phyloP scores from a whole-genome alignment of 2,329 filamentous ascomycete species.

The Phialophora verrucosa region DNA sequence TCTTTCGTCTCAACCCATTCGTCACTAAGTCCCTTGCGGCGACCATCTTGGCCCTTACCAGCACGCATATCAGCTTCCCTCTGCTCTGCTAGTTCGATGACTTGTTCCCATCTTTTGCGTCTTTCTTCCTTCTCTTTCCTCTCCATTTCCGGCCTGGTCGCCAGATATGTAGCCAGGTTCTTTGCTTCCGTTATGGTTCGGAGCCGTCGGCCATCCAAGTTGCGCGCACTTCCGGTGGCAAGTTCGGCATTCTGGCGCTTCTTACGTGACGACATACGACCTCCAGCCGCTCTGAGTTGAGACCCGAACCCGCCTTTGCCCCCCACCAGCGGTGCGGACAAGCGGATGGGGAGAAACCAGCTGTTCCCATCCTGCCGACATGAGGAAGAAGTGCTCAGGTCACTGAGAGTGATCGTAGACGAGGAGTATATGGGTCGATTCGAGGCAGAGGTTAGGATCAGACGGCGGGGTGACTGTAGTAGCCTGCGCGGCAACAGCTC shows the following conservation, averaged over 20 bases:
- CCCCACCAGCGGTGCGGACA: conserved; percentile 79
- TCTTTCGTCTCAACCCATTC: conserved; percentile 97
- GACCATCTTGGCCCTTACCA: conserved; percentile 59
- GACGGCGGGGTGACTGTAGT: conserved; percentile 54
- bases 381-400: conserved; percentile 18
- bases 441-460: conserved; percentile 81
- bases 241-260: conserved; percentile 71
- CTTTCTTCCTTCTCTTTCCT: conserved; percentile 88
- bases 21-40: conserved; percentile 70
- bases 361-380: conserved; percentile 49
- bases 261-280: conserved; percentile 96
- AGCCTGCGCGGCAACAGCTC: conserved; percentile 63
- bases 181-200: conserved; percentile 96
- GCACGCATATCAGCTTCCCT: conserved; percentile 82
- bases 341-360: conserved; percentile 79
- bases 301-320: conserved; percentile 98
- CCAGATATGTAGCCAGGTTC: conserved; percentile 89
- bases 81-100: conserved; percentile 82
- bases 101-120: conserved; percentile 82
- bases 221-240: conserved; percentile 75
- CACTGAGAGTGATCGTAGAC: conserved; percentile 46
- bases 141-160: conserved; percentile 97
- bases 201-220: conserved; percentile 86
- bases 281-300: conserved; percentile 92
- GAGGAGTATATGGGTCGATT: conserved; percentile 70